phyloP scores from a whole-genome alignment of 768 basidiomycete species.

The Mycena filopes region DNA sequence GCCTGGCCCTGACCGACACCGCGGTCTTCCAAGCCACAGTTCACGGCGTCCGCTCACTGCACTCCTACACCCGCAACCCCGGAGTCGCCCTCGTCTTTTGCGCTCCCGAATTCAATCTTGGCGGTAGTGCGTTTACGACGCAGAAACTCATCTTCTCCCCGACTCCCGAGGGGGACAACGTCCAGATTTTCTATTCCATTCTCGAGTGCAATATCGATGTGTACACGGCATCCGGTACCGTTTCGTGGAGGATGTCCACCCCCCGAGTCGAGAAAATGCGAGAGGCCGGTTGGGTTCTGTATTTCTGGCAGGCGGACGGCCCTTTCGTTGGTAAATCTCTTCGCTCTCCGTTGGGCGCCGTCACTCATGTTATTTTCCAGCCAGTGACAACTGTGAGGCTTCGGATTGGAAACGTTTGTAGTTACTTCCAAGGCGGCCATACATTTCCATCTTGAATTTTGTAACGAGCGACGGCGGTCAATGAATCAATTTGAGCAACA shows the following conservation, averaged over 20 bases:
- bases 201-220: neutral
- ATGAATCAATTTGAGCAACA: no score
- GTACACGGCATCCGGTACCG: neutral
- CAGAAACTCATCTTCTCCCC: neutral
- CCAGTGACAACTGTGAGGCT: no score
- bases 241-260: constrained; percentile 9
- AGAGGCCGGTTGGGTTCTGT: no score
- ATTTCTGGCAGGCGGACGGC: no score
- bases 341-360: no score
- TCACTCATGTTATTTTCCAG: no score
- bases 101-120: neutral
- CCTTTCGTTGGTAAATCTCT: no score
- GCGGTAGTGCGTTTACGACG: neutral
- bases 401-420: no score
- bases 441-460: no score
- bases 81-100: constrained; percentile 4
- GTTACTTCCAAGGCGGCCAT: no score
- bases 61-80: neutral
- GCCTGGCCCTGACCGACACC: neutral
- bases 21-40: neutral
- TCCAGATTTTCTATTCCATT: constrained; percentile 2
- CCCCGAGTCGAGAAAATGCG: no score
- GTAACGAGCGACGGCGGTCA: no score
- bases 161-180: neutral
- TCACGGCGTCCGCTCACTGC: neutral